phyloP scores from a whole-genome alignment of 257 asterid genomes.

The Sherardia arvensis region DNA sequence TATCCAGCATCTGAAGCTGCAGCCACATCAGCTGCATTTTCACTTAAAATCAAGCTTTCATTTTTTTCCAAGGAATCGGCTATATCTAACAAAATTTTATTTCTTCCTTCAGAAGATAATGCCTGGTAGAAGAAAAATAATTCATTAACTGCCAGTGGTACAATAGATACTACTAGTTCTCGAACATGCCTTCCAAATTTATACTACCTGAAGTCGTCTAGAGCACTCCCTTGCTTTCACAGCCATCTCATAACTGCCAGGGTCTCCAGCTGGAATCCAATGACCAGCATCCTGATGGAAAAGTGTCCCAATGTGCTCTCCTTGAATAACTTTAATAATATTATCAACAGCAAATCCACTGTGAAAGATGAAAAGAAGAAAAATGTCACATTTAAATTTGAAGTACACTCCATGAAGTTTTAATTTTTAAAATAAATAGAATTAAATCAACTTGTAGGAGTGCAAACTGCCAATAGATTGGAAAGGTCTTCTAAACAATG shows the following conservation, averaged over 20 bases:
- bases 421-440: background rate
- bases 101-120: slow-evolving; percentile 57
- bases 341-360: slow-evolving; percentile 61
- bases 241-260: slow-evolving; percentile 56
- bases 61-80: slow-evolving; percentile 64
- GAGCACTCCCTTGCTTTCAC: slow-evolving; percentile 74
- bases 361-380: slow-evolving; percentile 10
- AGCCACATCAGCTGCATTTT: slow-evolving; percentile 60
- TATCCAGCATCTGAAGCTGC: slow-evolving; percentile 57
- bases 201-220: slow-evolving; percentile 49
- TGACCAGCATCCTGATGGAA: slow-evolving; percentile 62
- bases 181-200: background rate
- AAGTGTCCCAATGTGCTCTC: slow-evolving; percentile 61
- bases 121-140: slow-evolving; percentile 27
- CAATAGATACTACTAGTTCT: background rate
- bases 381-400: background rate
- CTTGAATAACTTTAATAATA: slow-evolving; percentile 52
- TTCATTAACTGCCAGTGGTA: slow-evolving; percentile 1
- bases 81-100: slow-evolving; percentile 47
- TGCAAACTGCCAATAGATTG: background rate
- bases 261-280: slow-evolving; percentile 44
- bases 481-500: background rate
- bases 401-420: background rate
- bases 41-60: slow-evolving; percentile 29
- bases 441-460: background rate